Base-by-base conservation (phyloP, 192 early-diverging fungal species). In the Podochytrium sp. region DNA sequence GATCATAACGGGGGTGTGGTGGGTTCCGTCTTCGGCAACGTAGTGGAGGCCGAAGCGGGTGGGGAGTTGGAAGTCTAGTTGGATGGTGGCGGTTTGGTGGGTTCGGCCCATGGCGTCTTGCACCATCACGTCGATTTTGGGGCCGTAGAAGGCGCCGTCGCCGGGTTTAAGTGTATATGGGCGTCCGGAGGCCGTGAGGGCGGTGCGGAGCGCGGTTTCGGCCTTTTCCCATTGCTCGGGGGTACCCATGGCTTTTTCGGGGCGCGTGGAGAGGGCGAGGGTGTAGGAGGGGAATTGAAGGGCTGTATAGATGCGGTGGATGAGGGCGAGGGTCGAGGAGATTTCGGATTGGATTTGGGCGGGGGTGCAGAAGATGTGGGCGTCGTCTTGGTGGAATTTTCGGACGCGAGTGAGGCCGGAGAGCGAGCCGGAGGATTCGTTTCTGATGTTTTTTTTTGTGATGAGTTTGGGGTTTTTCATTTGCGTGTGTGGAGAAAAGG, bases 381-480 rank as follows among this genome's bases (percentile, higher is more conserved):
- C 96, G 74, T 98, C 96, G 70, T 98, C 96, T 81, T 98, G 96
- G 71, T 98, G 95, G 82, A 98, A 98, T 74, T 93, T 89, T 64
- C 93, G 90, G 47, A 96, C 95, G 14, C 96, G 85, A 0, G 95
- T 98, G 43, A 98, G 83, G 12, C 96, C 96, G 10, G 94, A 85
- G 10, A 98, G 81, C 2, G 94, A 92, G 16, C 95, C 96, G 0
- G 94, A 93, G 0, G 91, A 86, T 80, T 98, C 96, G 67, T 98
- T 98, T 74, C 92, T 92, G 76, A 14, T 23, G 12, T 57, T 20
- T 2, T 3, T n/a, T n/a, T 2, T 27, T 1, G 32, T 1, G 20
- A 29, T 7, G 18, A 37, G 47, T 16, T 10, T 32, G 3, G 23
- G 35, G 35, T 3, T 5, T 14, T 40, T 51, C 10, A 47, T 47